Conservation (phyloP, 352 stramenopile species). For the Phytophthora tubulina region DNA sequence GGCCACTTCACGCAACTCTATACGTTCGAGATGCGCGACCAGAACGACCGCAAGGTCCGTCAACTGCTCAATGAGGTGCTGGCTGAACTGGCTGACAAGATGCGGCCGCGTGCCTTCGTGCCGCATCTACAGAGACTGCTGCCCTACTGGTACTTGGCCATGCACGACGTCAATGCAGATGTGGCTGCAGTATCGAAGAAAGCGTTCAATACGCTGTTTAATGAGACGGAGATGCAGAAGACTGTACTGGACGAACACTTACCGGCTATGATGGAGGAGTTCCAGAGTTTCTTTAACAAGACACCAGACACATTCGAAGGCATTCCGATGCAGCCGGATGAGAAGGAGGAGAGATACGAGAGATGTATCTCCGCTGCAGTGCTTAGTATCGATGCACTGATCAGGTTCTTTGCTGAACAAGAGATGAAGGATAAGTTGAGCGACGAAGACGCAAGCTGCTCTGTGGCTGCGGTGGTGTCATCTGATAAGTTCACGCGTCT, state of each 20-base stretch:
- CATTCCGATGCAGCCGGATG: conserved; percentile 63
- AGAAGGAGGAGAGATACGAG: conserved; percentile 82
- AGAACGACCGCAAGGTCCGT: conserved; percentile 87
- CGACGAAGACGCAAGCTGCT: conserved; percentile 44
- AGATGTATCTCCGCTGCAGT: conserved; percentile 72
- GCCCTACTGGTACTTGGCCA: conserved; percentile 83
- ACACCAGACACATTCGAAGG: conserved; percentile 72
- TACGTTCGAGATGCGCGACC: conserved; percentile 81
- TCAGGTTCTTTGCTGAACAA: conserved; percentile 59
- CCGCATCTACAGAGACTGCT: conserved; percentile 76
- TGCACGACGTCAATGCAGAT: conserved; percentile 79
- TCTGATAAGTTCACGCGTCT: conserved; percentile 72
- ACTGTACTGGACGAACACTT: conserved; percentile 56
- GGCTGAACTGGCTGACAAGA: conserved; percentile 60
- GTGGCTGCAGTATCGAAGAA: conserved; percentile 57
- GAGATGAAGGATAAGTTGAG: conserved; percentile 51
- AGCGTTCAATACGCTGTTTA: conserved; percentile 67
- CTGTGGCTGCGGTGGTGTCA: conserved; percentile 61
- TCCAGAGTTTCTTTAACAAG: conserved; percentile 67
- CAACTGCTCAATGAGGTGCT: conserved; percentile 83
- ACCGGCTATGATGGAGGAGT: conserved; percentile 65
- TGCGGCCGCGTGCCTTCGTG: conserved; percentile 76
- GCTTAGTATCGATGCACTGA: conserved; percentile 65
- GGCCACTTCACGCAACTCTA: conserved; percentile 85
- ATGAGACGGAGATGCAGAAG: conserved; percentile 40